Base-by-base conservation (phyloP, 768 basidiomycete genomes). In the Podaxis sp. region DNA sequence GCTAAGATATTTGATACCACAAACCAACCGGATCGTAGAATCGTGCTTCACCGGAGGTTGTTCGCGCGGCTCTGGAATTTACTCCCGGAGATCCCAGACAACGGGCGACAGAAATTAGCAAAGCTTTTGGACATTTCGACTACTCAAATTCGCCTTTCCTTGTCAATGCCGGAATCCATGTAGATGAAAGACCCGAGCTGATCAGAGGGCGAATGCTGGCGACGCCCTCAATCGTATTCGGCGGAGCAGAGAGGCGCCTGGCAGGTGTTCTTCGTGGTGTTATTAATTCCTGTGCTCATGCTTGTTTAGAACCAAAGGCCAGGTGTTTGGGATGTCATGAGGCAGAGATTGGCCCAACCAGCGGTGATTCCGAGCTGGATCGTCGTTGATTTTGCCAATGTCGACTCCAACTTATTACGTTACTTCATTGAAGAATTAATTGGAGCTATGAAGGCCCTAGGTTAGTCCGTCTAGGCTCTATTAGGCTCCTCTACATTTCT, bases 101-200 rank as follows among this genome's bases (percentile, higher is more conserved):
- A 40, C 67, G 75, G 15, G 52, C 71, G 8, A 29, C 56, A 3
- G 67, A 66, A 13, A 75, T 76, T 19, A 59, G 25, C 12, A 64
- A 63, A 37, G 75, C 73, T 46, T 76, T 74, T 71, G 60, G 68
- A n/a, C 64, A 72, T 37, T 69, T 84, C 13, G 74, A 77, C 27
- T 73, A 75, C 40, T 55, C 63, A 0, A 70, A 74, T 0, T 83
- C 83, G 0, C 68, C 76, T 7, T 83, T 79, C 57, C 67, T 84
- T 29, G 62, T 63, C 22, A 77, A 77, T 19, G 77, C 82, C 0
- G 74, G 74, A 3, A 74, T 85, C 59, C 56, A 46, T 5, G 70
- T 84, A 0, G 58, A 68, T 7, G 61, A 67, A 1, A 17, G 49
- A 1, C 77, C 79, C 1, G 64, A 74, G 9, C 8, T 66, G 0